These are phyloP conservation scores for Pyrenula aspistea DNA, from an alignment of 495 filamentous ascomycete genomes.

Conservation along the genomic window DNA sequence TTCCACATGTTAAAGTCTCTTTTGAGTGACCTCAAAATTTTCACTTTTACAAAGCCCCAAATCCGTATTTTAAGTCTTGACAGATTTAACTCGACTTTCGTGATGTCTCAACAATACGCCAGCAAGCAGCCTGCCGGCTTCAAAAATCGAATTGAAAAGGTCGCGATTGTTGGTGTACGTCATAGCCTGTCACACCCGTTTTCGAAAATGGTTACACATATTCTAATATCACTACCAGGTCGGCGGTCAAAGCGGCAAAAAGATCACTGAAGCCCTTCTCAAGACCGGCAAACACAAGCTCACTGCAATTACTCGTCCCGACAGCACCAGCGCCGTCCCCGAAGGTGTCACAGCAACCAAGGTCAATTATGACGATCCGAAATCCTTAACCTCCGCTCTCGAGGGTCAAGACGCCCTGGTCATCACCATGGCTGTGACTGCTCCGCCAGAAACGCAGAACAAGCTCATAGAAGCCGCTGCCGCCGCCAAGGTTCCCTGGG, in stretches of 20 bases:
- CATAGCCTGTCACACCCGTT: too few species aligned
- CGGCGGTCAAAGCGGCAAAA: conserved; percentile 41
- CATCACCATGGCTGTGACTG: conserved; percentile 37
- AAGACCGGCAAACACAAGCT: conserved; percentile 36
- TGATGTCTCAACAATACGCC: conserved; percentile 3
- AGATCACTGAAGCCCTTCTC: conserved; percentile 36
- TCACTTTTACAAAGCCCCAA: background rate
- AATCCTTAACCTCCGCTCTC: conserved; percentile 31
- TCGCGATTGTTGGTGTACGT: conserved; percentile 21
- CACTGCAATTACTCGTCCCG: conserved; percentile 38
- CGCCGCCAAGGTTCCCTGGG: conserved; percentile 44
- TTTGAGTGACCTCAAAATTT: background rate
- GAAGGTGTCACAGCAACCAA: conserved; percentile 24
- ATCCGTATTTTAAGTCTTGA: background rate
- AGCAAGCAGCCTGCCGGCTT: conserved; percentile 7
- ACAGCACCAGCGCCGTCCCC: conserved; percentile 26
- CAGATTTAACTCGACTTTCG: background rate
- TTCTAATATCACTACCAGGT: conserved; percentile 26
- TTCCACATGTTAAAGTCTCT: background rate
- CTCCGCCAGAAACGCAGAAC: conserved; percentile 26
- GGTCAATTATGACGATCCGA: conserved; percentile 35
- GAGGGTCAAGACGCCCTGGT: conserved; percentile 43
- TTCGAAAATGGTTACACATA: too few species aligned
- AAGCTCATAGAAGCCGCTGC: conserved; percentile 47
- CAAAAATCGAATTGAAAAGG: conserved; percentile 14